Base-by-base conservation (phyloP, 371 early-diverging fungal species). In the Saksenaea vasiformis region DNA sequence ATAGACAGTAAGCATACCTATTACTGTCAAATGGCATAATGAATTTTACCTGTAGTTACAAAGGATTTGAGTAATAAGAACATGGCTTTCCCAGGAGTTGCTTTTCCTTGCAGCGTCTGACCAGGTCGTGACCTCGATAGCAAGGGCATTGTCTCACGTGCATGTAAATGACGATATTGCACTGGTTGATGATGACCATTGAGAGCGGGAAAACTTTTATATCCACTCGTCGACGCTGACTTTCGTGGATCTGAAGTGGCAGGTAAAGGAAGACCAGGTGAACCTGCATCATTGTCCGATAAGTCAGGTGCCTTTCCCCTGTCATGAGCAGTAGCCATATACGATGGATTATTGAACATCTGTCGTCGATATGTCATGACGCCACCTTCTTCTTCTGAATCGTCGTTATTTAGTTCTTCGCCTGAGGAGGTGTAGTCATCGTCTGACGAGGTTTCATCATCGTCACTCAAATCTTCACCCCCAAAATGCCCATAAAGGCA, bases 401-500 rank as follows among this genome's bases (percentile, higher is more conserved):
- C 63, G 24, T 62, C 63, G 17, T 41, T 56, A 8, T 56, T 35
- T 5, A 43, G 43, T 8, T 62, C 63, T 34, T 73, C 73, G 22
- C 70, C 61, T 69, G 80, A 58, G 14, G 41, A 39, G 11, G 57
- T 43, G 17, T 61, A 37, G 17, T 63, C 60, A 9, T 67, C 68
- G 27, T 65, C 63, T 19, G 66, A 59, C 26, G 59, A 51, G 3
- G 47, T 27, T n/a, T 85, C 90, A 38, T 92, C 91, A 38, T 88
- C 92, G 43, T 91, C 92, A 43, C 93, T 93, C 56, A 90, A 79
- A 65, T 94, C 92, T 68, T 94, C 97, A 35, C 97, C 98, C 4
- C 95, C 98, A 82, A 95, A 98, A 72, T 94, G 94, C 27, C 96
- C 95, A 68, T 93, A 97, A 59, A 98, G 79, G 38, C 90, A 93